Evolutionary conservation across 2,329 filamentous ascomycete genomes (phyloP).

Genomic region (Sclerotinia glacialis): DNA sequence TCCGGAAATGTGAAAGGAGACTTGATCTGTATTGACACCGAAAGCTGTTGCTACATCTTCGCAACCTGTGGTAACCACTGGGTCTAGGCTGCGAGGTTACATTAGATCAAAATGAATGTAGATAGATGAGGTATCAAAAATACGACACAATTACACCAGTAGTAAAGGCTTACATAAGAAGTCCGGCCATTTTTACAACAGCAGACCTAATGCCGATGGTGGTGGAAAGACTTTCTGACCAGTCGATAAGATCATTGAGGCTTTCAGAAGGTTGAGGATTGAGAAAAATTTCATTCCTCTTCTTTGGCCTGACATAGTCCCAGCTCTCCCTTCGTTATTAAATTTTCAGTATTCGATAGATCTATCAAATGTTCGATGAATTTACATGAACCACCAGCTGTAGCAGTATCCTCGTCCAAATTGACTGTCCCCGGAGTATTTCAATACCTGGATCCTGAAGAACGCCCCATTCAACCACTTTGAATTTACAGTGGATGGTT

Average conservation of each 20-base stretch:
- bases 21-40: constrained; percentile 41
- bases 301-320: constrained; percentile 40
- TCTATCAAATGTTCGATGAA: not conserved
- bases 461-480: constrained; percentile 34
- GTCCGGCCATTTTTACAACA: constrained; percentile 34
- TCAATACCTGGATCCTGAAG: constrained; percentile 36
- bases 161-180: constrained; percentile 33
- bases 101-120: constrained; percentile 19
- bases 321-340: constrained; percentile 27
- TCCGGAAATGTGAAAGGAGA: constrained; percentile 39
- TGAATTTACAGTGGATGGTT: constrained; percentile 7
- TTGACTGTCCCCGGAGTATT: constrained; percentile 36
- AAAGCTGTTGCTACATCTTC: constrained; percentile 41
- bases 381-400: constrained; percentile 27
- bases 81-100: constrained; percentile 38
- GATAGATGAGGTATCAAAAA: constrained; percentile 25
- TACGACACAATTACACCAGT: constrained; percentile 37
- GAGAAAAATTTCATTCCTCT: constrained; percentile 48
- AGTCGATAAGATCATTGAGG: constrained; percentile 54
- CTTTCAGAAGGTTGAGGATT: constrained; percentile 52
- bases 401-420: constrained; percentile 30
- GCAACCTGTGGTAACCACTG: constrained; percentile 44
- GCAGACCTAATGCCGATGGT: constrained; percentile 18
- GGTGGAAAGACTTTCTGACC: constrained; percentile 37
- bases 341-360: constrained; percentile 15